Percentiles rank a stretch among this genome's conserved stretches.
Evolutionary conservation across 2,329 filamentous ascomycete species (phyloP).

Genomic region (Dendrostoma leiphaemia): DNA sequence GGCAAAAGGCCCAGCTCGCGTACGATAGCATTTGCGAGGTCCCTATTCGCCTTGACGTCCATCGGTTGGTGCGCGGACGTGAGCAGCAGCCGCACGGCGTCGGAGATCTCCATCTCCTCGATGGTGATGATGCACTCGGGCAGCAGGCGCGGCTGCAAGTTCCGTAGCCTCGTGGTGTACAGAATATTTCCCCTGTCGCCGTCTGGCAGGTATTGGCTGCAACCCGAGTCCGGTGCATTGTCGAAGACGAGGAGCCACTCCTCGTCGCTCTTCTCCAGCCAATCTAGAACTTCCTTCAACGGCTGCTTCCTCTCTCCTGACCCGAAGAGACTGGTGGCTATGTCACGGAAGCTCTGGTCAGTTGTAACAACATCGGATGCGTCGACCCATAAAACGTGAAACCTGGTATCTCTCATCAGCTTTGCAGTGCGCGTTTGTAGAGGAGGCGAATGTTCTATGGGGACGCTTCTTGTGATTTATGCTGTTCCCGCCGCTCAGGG

Average conservation of each 20-base stretch:
- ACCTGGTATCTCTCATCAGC: background rate
- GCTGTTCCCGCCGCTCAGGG: too few species aligned
- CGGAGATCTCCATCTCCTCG: conserved; percentile 9
- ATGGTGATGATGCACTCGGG: conserved; percentile 14
- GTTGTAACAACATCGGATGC: conserved; percentile 23
- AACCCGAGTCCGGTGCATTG: conserved; percentile 21
- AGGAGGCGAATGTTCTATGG: too few species aligned
- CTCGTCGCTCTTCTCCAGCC: conserved; percentile 19
- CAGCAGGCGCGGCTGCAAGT: conserved; percentile 6
- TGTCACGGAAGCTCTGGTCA: conserved; percentile 22
- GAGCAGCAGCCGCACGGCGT: conserved; percentile 22
- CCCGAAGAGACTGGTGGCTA: conserved; percentile 16
- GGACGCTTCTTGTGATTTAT: too few species aligned
- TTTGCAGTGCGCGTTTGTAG: background rate
- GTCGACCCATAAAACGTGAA: conserved; percentile 25
- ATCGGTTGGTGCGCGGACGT: background rate
- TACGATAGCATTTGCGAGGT: conserved; percentile 19
- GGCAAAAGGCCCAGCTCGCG: conserved; percentile 26
- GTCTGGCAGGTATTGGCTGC: conserved; percentile 18
- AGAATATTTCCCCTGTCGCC: conserved; percentile 26
- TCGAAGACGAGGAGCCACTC: conserved; percentile 33
- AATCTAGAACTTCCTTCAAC: conserved; percentile 18
- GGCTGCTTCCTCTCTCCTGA: background rate
- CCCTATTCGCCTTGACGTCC: background rate
- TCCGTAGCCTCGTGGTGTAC: conserved; percentile 25